These are phyloP conservation scores for Achaetomium macrosporum DNA, from an alignment of 2,329 filamentous ascomycete species.

Conservation along the genomic window DNA sequence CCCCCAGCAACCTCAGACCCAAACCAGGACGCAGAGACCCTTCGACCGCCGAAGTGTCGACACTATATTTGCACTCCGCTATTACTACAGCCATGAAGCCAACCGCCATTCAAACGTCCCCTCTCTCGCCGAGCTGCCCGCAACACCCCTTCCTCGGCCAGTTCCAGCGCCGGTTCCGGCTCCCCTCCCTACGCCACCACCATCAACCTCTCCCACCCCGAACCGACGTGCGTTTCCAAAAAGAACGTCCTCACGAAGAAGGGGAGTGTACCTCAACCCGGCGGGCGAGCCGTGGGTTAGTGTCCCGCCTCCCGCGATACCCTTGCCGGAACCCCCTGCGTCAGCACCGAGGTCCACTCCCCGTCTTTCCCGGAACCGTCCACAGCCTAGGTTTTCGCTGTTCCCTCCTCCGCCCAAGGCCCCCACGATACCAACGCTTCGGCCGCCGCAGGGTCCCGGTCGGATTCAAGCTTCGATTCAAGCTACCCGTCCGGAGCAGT, in stretches of 20 bases:
- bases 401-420: background rate
- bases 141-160: background rate
- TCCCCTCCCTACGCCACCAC: background rate
- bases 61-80: slow-evolving; percentile 16
- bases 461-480: too few relatives aligned
- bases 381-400: slow-evolving; percentile 5
- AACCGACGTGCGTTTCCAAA: background rate
- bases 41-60: slow-evolving; percentile 14
- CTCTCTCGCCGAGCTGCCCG: slow-evolving; percentile 11
- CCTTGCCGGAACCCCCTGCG: slow-evolving; percentile 6
- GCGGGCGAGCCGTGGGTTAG: slow-evolving; percentile 15
- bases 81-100: slow-evolving; percentile 8
- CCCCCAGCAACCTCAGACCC: background rate
- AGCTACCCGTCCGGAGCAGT: too few relatives aligned
- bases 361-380: background rate
- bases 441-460: too few relatives aligned
- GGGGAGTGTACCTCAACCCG: slow-evolving; percentile 14
- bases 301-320: slow-evolving; percentile 11
- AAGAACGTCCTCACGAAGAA: background rate
- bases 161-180: background rate
- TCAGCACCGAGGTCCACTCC: background rate
- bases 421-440: background rate
- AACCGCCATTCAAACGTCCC: background rate
- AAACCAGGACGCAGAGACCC: background rate
- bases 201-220: background rate